These are phyloP conservation scores for Ophiostoma australiae DNA, from an alignment of 2,329 filamentous ascomycete genomes.

Conservation along the genomic window DNA sequence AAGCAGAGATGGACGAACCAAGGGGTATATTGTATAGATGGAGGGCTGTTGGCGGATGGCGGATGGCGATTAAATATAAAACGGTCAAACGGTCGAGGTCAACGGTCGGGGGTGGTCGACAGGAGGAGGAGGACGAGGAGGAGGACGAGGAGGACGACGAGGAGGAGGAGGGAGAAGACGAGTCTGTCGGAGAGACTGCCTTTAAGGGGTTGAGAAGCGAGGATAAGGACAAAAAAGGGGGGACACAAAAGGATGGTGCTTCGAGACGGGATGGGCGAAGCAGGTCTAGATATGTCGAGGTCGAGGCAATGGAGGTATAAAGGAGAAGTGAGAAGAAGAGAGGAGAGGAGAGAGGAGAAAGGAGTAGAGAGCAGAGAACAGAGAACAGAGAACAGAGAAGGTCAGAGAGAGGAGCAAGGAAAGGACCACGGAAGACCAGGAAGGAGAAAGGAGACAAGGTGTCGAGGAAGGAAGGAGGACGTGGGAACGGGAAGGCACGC, in stretches of 20 bases:
- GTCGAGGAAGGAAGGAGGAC: conserved; percentile 21
- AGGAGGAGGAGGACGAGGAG: neutral
- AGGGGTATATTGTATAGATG: neutral
- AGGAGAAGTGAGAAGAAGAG: neutral
- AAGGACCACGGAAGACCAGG: conserved; percentile 14
- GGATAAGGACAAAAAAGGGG: neutral
- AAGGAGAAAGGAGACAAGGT: conserved; percentile 19
- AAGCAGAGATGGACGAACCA: neutral
- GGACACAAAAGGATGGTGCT: neutral
- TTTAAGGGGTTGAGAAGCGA: neutral
- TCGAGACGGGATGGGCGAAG: conserved; percentile 13
- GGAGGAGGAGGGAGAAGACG: neutral
- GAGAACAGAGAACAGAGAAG: neutral
- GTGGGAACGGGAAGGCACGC: conserved; percentile 13
- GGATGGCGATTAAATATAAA: neutral
- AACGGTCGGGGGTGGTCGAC: neutral
- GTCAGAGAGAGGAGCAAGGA: neutral
- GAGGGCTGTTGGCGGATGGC: neutral
- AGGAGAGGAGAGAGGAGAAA: conserved; percentile 6
- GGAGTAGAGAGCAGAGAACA: conserved; percentile 12
- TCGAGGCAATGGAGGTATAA: neutral
- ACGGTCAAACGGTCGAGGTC: neutral
- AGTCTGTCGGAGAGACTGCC: neutral
- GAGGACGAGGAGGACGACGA: neutral
- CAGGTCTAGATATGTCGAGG: conserved; percentile 8